These are phyloP conservation scores for Exophiala calicioides DNA, from an alignment of 2,329 filamentous ascomycete species.

Conservation along the genomic window DNA sequence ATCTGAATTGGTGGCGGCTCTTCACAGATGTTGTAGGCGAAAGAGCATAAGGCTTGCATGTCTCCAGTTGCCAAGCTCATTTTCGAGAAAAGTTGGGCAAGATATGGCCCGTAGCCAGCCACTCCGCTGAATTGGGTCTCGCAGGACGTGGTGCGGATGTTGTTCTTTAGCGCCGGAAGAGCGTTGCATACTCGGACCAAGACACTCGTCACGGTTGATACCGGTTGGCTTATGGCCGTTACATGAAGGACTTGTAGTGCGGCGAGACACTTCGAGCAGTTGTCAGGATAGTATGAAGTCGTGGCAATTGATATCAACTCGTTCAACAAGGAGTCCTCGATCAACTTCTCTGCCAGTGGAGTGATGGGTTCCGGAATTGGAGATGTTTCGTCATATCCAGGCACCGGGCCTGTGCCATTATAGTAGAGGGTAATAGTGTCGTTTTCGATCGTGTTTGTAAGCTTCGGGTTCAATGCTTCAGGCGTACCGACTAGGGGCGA, in stretches of 20 bases:
- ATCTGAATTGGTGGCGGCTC: conserved; percentile 27
- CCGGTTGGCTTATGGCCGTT: conserved; percentile 29
- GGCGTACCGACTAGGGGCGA: conserved; percentile 16
- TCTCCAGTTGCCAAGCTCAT: conserved; percentile 30
- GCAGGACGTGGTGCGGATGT: conserved; percentile 27
- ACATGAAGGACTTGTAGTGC: conserved; percentile 29
- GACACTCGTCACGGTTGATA: conserved; percentile 25
- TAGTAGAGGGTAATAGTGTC: conserved; percentile 31
- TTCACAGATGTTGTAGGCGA: conserved; percentile 22
- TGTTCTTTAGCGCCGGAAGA: conserved; percentile 17
- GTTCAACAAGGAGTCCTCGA: conserved; percentile 25
- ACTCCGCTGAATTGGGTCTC: conserved; percentile 26
- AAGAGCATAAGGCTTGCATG: conserved; percentile 26
- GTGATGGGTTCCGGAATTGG: conserved; percentile 30
- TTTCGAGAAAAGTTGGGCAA: conserved; percentile 32
- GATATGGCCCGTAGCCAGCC: conserved; percentile 27
- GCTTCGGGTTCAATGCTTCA: conserved; percentile 28
- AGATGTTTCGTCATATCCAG: conserved; percentile 27
- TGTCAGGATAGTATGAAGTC: conserved; percentile 22
- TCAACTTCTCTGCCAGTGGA: conserved; percentile 18
- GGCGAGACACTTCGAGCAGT: conserved; percentile 31
- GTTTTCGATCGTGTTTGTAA: conserved; percentile 30
- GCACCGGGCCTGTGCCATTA: conserved; percentile 31
- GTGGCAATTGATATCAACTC: conserved; percentile 26
- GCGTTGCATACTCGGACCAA: conserved; percentile 27